Percentiles rank a stretch among this genome's conserved stretches.
Evolutionary conservation across 306 rosid species (phyloP).

Genomic region (Luffa acutangula): DNA sequence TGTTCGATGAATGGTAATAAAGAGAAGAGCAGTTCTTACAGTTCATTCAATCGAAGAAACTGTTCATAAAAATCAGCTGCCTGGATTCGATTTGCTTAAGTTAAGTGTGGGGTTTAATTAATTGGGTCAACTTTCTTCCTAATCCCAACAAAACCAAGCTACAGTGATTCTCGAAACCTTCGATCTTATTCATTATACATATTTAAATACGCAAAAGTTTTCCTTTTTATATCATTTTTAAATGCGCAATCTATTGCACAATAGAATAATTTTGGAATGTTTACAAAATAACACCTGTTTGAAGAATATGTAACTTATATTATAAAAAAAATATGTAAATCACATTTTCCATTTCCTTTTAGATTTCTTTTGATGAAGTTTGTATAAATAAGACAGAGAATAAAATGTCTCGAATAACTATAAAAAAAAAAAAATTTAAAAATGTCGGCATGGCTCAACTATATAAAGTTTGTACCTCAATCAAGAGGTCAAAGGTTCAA

Average conservation of each 20-base stretch:
- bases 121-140: neutral
- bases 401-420: no score
- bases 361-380: no score
- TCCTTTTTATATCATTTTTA: neutral
- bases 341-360: no score
- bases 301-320: neutral
- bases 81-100: neutral
- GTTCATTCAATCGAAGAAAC: neutral
- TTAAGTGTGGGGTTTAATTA: neutral
- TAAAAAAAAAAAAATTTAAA: no score
- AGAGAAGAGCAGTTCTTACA: neutral
- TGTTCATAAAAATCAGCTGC: neutral
- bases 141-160: neutral
- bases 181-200: neutral
- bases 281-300: neutral
- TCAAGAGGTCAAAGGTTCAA: no score
- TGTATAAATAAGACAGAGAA: no score
- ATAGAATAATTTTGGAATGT: neutral
- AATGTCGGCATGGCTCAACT: no score
- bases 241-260: neutral
- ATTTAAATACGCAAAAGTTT: neutral
- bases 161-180: neutral
- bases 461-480: no score
- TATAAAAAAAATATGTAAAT: no score
- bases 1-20: neutral